Evolutionary conservation across 164 flowering plant species (phyloP), one percentile per base, ranked within the genome.

Genomic region (Piper longum): DNA sequence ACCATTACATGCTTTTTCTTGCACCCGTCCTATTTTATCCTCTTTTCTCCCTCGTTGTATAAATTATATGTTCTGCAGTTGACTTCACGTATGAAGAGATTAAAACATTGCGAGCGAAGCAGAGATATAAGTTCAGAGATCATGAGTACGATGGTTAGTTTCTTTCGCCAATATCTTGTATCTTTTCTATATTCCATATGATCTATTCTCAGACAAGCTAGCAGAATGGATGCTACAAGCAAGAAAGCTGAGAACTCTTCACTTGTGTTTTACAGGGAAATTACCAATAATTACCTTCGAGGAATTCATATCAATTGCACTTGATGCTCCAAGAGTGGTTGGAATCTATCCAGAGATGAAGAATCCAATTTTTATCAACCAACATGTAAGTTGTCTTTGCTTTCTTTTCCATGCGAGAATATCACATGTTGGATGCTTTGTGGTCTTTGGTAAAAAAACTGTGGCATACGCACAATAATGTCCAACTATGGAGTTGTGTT

Each of bases 301-400:
- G 69, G 97, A 95, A 70, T 95, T 65, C 73, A 89, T 95, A 70
- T 68, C 88, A 63, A 87, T 95, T 77, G 99, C 96, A 16, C 67
- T 95, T 67, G 90, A 95, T 78, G 95, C 99, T 51, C 72, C 82
- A 17, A 85, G 99, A 80, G 79, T 89, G 63, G 96, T 95, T 70
- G 99, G 99, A 59, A 95, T 95, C 69, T 95, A 95, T 68, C 99
- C 99, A 61, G 99, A 95, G 82, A 95, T 95, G 2, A 95, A 95
- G 68, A 88, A 85, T 73, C 99, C 99, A 5, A 87, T 91, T 54
- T 79, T 87, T 43, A 87, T 95, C 73, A 95, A 91, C 74, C 82
- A 91, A 71, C 96, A 75, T 66, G 99, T 95, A 70, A 84, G 97
- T 73, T 62, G 18, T 65, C 57, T n/a, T 58, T 60, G 39, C 1